A percentile compares a stretch with the other conserved stretches of the same genome.
These are phyloP conservation scores for Aspergillus felis DNA, from an alignment of 2,329 filamentous ascomycete species.

Conservation along the genomic window DNA sequence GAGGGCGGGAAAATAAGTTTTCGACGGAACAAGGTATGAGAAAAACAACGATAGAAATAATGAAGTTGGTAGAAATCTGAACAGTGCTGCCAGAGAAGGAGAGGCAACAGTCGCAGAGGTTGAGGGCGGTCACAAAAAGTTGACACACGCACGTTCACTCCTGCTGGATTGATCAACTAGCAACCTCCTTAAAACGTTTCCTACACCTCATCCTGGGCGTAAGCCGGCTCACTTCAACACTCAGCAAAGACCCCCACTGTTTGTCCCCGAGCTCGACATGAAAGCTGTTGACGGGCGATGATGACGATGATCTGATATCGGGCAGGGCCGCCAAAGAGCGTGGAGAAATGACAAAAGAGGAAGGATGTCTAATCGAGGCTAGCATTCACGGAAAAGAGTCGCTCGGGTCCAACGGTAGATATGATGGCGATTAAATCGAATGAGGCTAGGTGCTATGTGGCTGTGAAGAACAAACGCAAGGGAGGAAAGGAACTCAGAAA, in stretches of 20 bases:
- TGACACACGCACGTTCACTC: conserved; percentile 21
- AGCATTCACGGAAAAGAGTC: background rate
- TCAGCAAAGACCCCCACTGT: conserved; percentile 28
- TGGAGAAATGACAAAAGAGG: conserved; percentile 2
- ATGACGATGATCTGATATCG: conserved; percentile 2
- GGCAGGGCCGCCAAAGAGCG: conserved; percentile 9
- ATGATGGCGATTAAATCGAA: background rate
- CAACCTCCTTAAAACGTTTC: conserved; percentile 42
- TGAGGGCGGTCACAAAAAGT: conserved; percentile 16
- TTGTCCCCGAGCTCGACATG: conserved; percentile 22
- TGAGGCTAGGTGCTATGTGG: background rate
- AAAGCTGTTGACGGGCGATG: conserved; percentile 18
- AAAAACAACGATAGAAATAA: conserved; percentile 1
- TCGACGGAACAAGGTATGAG: background rate
- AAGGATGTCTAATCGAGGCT: background rate
- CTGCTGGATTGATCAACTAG: conserved; percentile 33
- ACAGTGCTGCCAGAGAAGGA: conserved; percentile 7
- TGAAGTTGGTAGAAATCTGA: conserved; percentile 11
- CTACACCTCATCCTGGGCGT: conserved; percentile 43
- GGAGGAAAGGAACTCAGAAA: conserved; percentile 21
- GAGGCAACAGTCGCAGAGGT: conserved; percentile 13
- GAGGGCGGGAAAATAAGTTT: background rate
- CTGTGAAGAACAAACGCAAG: conserved; percentile 14
- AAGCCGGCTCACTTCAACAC: conserved; percentile 18
- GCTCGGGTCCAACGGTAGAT: background rate